These are phyloP conservation scores for Actinomortierella ambigua DNA, from an alignment of 371 early-diverging fungal species.

Conservation along the genomic window DNA sequence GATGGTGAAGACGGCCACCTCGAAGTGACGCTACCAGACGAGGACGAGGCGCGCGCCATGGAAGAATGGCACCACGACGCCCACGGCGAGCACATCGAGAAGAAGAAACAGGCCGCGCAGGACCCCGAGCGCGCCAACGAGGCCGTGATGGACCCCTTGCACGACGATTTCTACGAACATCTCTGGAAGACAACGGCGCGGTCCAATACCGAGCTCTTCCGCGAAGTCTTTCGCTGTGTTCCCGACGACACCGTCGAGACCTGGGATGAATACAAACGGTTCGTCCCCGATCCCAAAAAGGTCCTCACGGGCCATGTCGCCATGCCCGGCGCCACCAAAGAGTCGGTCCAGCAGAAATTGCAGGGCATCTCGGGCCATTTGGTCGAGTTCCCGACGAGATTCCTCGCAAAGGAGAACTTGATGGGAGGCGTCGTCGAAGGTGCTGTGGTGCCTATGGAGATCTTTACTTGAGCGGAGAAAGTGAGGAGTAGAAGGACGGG, in stretches of 20 bases:
- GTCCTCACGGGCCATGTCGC: conserved; percentile 63
- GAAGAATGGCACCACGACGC: conserved; percentile 16
- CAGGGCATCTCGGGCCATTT: conserved; percentile 45
- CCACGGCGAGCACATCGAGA: background rate
- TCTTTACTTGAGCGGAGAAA: conserved; percentile 52
- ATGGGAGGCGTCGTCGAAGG: conserved; percentile 58
- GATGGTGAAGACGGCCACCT: conserved; percentile 14
- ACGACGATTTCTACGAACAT: conserved; percentile 62
- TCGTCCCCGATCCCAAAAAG: conserved; percentile 56
- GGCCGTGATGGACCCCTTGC: conserved; percentile 75
- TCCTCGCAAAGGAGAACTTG: conserved; percentile 74
- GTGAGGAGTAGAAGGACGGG: no score
- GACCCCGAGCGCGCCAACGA: conserved; percentile 48
- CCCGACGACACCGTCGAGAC: conserved; percentile 79
- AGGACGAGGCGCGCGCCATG: conserved; percentile 27
- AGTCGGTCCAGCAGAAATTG: conserved; percentile 31
- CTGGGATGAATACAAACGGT: conserved; percentile 63
- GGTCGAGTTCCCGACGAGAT: conserved; percentile 79
- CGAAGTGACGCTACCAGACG: conserved; percentile 21
- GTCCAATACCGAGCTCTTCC: conserved; percentile 72
- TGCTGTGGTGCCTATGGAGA: conserved; percentile 61
- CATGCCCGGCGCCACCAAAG: conserved; percentile 46
- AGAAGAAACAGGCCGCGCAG: conserved; percentile 12
- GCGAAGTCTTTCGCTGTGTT: conserved; percentile 83
- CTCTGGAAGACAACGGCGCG: conserved; percentile 73